Percentiles rank a stretch among this genome's conserved stretches.
Conservation (phyloP, 805 yeast genomes). For the Ogataea degrootiae region DNA sequence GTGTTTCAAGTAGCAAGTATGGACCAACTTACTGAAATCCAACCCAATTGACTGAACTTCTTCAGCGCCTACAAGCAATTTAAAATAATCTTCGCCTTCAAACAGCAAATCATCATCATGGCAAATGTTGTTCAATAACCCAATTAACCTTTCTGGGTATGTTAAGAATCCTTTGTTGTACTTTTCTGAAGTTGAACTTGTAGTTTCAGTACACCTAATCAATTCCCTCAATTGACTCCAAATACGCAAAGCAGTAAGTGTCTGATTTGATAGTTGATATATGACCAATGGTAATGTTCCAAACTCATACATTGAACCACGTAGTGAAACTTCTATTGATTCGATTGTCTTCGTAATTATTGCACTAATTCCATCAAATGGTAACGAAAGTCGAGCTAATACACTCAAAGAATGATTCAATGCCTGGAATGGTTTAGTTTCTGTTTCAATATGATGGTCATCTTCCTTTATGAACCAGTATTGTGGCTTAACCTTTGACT, state of each 20-base stretch:
- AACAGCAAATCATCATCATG: conserved; percentile 31
- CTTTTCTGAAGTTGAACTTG: conserved; percentile 11
- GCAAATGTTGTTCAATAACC: conserved; percentile 53
- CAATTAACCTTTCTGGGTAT: conserved; percentile 27
- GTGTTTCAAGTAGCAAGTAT: conserved; percentile 46
- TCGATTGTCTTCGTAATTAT: conserved; percentile 52
- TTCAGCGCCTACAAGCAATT: conserved; percentile 42
- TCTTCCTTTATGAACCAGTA: conserved; percentile 27
- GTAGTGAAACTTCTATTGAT: conserved; percentile 58
- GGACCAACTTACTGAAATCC: conserved; percentile 42
- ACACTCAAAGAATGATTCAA: conserved; percentile 21
- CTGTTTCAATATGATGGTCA: conserved; percentile 10
- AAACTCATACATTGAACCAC: conserved; percentile 41
- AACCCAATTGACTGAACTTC: conserved; percentile 45
- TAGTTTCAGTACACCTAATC: conserved; percentile 21
- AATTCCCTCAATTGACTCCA: conserved; percentile 33
- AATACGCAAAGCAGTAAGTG: conserved; percentile 52
- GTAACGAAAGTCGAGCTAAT: conserved; percentile 22
- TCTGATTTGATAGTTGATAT: conserved; percentile 58
- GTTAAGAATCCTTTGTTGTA: conserved; percentile 17
- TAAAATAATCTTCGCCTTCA: conserved; percentile 47
- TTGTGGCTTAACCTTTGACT: conserved; percentile 18
- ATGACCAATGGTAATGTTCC: conserved; percentile 36
- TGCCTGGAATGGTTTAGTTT: conserved; percentile 20
- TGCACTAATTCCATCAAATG: conserved; percentile 29